Evolutionary conservation across 805 yeast species (phyloP), one percentile per base, ranked within the genome.

Genomic region (Ogataea methanolica): DNA sequence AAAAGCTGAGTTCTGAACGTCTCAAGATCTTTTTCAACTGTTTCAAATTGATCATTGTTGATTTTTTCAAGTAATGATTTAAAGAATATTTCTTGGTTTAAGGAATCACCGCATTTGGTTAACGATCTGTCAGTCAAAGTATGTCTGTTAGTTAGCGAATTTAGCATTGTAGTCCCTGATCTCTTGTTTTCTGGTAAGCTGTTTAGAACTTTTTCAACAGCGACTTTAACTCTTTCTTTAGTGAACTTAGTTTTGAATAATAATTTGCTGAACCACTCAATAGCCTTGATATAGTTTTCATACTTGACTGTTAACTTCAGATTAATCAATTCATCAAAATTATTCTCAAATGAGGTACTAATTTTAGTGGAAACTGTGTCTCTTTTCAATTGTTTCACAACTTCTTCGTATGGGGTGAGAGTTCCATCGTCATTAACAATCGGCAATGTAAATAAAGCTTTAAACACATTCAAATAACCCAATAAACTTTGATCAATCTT

Each of bases 201-300:
- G 51, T 81, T 82, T 44, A 85, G 63, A 36, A 77, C 66, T 58
- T 82, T 83, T 48, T 84, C 88, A 33, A 85, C 63, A 16, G 84
- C 73, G 26, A 88, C 79, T 54, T 76, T 74, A 22, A 89, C 77
- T 63, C 97, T 75, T 11, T 79, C 73, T 52, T 79, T 81, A 47
- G 90, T 96, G 63, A 87, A 88, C 6, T 78, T 74, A 29, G 86
- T 76, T 55, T 79, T 75, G 63, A 79, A 82, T 56, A 90, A 66
- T 17, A 86, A 73, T 48, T 81, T 80, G 39, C 72, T 66, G 39
- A 88, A 70, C 98, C 98, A 94, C 22, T 80, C 76, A 36, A 91
- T 80, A 1, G 92, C 89, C 41, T 75, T 75, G 0, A 54, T 46
- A 60, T 91, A 94, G 48, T 89, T 82, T 8, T 70, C 72, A 9